phyloP scores from a whole-genome alignment of 2,329 filamentous ascomycete genomes.

The Fusarium sp. region DNA sequence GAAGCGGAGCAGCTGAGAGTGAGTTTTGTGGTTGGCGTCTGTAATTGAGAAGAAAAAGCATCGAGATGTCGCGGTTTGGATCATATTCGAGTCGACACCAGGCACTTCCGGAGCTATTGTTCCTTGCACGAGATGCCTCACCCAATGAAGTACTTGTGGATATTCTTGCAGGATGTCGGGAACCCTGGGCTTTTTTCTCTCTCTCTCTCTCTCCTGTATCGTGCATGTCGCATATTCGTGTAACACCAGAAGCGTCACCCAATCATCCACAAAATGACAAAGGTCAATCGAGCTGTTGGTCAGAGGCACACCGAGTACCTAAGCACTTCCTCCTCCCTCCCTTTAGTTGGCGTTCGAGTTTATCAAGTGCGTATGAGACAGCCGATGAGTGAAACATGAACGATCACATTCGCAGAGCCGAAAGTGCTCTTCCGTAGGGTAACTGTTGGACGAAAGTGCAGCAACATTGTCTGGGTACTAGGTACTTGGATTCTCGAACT shows the following conservation, averaged over 20 bases:
- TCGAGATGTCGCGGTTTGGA: not conserved
- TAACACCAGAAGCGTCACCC: not conserved
- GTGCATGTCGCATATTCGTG: not conserved
- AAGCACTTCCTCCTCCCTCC: not conserved
- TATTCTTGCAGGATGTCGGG: conserved; percentile 1
- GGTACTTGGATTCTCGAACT: not conserved
- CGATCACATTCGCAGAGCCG: not conserved
- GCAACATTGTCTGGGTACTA: not conserved
- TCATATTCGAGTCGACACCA: not conserved
- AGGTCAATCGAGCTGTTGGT: not conserved
- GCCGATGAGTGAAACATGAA: not conserved
- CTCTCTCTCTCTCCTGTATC: not conserved
- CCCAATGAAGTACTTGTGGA: not conserved
- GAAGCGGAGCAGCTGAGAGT: not conserved
- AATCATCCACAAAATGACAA: not conserved
- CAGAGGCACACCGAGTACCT: not conserved
- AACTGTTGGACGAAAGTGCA: not conserved
- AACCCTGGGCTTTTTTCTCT: not conserved
- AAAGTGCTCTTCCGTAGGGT: conserved; percentile 9
- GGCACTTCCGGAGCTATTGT: not conserved
- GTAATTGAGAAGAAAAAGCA: not conserved
- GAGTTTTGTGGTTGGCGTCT: not conserved
- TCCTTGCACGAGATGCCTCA: not conserved
- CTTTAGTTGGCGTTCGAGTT: not conserved
- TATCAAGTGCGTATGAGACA: conserved; percentile 13